Conservation (phyloP, 2,329 filamentous ascomycete species). For the Ramularia endophylla region DNA sequence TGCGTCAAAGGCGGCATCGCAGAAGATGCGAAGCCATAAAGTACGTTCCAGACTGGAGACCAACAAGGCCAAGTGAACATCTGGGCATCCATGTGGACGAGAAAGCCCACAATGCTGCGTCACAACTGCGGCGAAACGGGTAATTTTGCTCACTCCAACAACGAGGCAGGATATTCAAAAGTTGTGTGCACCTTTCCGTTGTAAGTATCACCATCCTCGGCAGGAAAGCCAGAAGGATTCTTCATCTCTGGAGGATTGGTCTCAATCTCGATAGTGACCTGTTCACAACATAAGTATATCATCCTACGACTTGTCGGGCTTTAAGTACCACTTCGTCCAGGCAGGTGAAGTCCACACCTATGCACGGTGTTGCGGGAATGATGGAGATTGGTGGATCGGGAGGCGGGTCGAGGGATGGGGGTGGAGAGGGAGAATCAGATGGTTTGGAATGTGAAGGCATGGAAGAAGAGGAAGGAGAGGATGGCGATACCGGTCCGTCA, state of each 20-base stretch:
- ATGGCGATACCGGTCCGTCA: constrained; percentile 58
- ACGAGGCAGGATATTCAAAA: constrained; percentile 31
- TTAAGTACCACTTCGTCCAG: constrained; percentile 49
- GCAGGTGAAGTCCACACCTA: constrained; percentile 48
- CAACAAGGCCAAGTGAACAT: no score
- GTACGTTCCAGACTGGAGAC: no score
- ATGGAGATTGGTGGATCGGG: background rate
- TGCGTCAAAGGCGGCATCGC: no score
- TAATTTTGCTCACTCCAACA: constrained; percentile 30
- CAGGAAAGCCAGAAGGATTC: constrained; percentile 27
- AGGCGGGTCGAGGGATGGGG: background rate
- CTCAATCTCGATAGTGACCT: constrained; percentile 47
- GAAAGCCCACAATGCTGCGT: no score
- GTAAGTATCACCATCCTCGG: constrained; percentile 24
- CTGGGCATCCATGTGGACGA: no score
- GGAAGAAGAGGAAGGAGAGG: background rate
- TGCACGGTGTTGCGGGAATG: constrained; percentile 10
- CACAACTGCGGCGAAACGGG: no score
- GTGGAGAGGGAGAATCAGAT: background rate
- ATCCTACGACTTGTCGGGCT: background rate
- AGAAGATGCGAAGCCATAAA: no score
- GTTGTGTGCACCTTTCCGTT: constrained; percentile 30
- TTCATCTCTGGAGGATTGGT: constrained; percentile 40
- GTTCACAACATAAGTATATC: constrained; percentile 8
- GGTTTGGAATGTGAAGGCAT: background rate